Evolutionary conservation across 768 basidiomycete genomes (phyloP), one percentile per base, ranked within the genome.

Genomic region (Clathrus columnatus): DNA sequence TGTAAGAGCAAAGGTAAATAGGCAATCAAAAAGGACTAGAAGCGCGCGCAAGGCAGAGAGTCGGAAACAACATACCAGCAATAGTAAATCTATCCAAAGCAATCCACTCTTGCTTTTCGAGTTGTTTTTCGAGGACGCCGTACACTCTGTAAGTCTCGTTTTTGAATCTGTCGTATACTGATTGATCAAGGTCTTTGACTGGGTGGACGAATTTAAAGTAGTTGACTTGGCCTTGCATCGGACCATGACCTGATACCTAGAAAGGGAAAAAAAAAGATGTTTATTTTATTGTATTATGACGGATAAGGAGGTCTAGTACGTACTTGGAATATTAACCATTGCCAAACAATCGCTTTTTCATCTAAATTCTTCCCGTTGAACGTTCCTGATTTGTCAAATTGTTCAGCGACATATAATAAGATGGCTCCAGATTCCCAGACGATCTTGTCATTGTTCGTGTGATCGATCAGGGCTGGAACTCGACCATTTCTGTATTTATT

Each of bases 401-500:
- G 80, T 64, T 89, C 84, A 18, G 76, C 75, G 50, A 95, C 79
- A 65, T 89, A 93, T n/a, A 91, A 68, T 50, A 93, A 68, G 58
- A 95, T 91, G 11, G 91, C 89, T 1, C 84, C 81, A 5, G 80
- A 83, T 65, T 91, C 89, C 61, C 89, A 90, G 36, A 89, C 78
- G 5, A 60, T 61, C 62, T 88, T 87, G 61, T 83, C 41, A 26
- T 53, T 53, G 59, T 81, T 77, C 21, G 73, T 69, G 54, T 75
- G 76, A 64, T 90, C 85, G 42, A 81, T 71, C 36, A 90, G 69
- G 26, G 76, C 75, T 4, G 87, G 85, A 53, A 90, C 88, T 46
- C 85, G 72, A 0, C 75, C 75, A 59, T 85, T 87, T 7, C 51
- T 53, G 24, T 16, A 20, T 43, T 16, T 7, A 11, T 7, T 7